phyloP scores from a whole-genome alignment of 2,329 filamentous ascomycete species.

The Rhinocladiella mackenziei region DNA sequence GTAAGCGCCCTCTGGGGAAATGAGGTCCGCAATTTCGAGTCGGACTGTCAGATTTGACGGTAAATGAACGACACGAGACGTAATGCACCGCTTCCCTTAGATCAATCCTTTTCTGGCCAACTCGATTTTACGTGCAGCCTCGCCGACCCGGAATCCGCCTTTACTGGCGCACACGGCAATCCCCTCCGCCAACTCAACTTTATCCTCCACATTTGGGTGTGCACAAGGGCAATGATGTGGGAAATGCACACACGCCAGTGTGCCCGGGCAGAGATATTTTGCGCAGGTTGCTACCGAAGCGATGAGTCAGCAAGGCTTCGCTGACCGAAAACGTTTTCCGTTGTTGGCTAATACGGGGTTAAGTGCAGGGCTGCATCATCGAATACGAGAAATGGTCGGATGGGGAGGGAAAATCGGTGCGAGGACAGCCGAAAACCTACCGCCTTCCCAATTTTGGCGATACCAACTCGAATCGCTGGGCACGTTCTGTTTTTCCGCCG shows the following conservation, averaged over 20 bases:
- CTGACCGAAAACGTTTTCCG: not conserved
- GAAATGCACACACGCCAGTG: slow-evolving; percentile 90
- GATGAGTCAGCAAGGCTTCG: slow-evolving; percentile 9
- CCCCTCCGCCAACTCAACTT: slow-evolving; percentile 58
- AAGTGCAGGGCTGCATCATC: too few species aligned
- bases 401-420: too few species aligned
- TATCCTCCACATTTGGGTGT: slow-evolving; percentile 71
- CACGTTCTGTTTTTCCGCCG: slow-evolving; percentile 69
- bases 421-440: slow-evolving; percentile 14
- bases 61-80: too few species aligned
- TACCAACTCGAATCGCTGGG: slow-evolving; percentile 82
- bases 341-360: not conserved
- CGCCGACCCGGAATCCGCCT: slow-evolving; percentile 46
- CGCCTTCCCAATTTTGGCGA: slow-evolving; percentile 59
- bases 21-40: not conserved
- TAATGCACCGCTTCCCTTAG: slow-evolving; percentile 30
- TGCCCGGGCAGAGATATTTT: slow-evolving; percentile 92
- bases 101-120: slow-evolving; percentile 48
- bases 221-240: slow-evolving; percentile 96
- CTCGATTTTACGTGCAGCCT: slow-evolving; percentile 48
- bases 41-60: too few species aligned
- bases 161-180: slow-evolving; percentile 48
- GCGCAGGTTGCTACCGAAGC: slow-evolving; percentile 68
- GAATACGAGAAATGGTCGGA: too few species aligned
- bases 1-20: not conserved